Base-by-base conservation (phyloP, 305 asterid genomes). In the Euphrasia arctica region DNA sequence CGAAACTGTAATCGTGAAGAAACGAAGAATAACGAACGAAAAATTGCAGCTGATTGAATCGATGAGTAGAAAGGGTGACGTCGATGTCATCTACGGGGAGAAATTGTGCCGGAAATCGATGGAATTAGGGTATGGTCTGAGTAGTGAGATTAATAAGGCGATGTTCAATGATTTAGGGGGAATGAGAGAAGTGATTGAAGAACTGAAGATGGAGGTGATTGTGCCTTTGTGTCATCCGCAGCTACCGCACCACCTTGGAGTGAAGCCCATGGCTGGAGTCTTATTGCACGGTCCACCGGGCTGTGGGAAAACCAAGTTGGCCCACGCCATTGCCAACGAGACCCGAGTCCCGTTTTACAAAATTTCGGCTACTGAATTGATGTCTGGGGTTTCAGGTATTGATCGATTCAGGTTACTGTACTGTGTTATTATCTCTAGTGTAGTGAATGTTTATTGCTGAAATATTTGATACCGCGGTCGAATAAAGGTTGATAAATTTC, bases 321-420 rank as follows among this genome's bases (percentile, higher is more conserved):
- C 97, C 77, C 92, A 81, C 58, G 98, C 98, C 56, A 87, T 92
- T 78, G 98, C 98, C 51, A 92, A 92, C 71, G 98, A 92, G 73
- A 74, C 95, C 3, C 78, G 95, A 8, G 80, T 80, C 12, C 89
- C 96, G 13, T 92, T 92, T 74, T 89, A 85, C 78, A 75, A 82
- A 74, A 82, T 87, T 48, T 89, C 93, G 60, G 98, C 98, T 58
- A 82, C 98, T 36, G 97, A 85, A 76, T 70, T 92, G 86, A 95
- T 89, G 22, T 89, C 98, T 56, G 98, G 96, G 47, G 81, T 92
- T 65, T 89, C 98, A 78, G 98, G 98, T 91, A 64, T 43, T 12
- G 25, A 48, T 57, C 51, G n/a, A 18, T 18, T 18, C 22, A 18
- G 22, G 22, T 18, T 18, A 18, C 22, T 18, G 22, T 18, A 18